Evolutionary conservation across 768 basidiomycete species (phyloP).

Genomic region (Macrolepiota fuliginosa): DNA sequence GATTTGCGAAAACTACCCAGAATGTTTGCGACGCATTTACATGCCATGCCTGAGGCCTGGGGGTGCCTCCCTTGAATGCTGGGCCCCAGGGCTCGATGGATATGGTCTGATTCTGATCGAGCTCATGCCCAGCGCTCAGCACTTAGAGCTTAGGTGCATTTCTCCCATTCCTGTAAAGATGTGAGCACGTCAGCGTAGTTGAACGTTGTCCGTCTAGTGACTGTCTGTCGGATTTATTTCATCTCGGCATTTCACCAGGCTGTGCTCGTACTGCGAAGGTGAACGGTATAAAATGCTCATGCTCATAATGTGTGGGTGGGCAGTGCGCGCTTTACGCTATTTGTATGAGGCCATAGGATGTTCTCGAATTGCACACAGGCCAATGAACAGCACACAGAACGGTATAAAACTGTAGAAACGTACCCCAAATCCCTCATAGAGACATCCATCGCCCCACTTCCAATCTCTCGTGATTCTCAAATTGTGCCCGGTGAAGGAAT

Average conservation of each 20-base stretch:
- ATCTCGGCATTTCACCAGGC: not conserved
- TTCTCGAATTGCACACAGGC: not conserved
- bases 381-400: not conserved
- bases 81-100: too few species aligned
- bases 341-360: not conserved
- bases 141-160: too few species aligned
- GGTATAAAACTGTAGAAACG: not conserved
- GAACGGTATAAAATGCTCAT: not conserved
- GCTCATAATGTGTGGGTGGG: not conserved
- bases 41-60: too few species aligned
- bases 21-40: too few species aligned
- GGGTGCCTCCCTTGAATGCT: too few species aligned
- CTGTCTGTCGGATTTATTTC: not conserved
- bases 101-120: too few species aligned
- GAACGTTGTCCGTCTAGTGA: too few species aligned
- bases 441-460: not conserved
- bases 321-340: conserved; percentile 10
- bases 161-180: too few species aligned
- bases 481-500: not conserved
- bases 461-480: not conserved
- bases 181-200: too few species aligned
- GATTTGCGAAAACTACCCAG: too few species aligned
- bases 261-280: not conserved
- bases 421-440: not conserved
- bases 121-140: too few species aligned